Conservation (phyloP, 2,329 filamentous ascomycete species). For the Aspergillus novofumigatus region DNA sequence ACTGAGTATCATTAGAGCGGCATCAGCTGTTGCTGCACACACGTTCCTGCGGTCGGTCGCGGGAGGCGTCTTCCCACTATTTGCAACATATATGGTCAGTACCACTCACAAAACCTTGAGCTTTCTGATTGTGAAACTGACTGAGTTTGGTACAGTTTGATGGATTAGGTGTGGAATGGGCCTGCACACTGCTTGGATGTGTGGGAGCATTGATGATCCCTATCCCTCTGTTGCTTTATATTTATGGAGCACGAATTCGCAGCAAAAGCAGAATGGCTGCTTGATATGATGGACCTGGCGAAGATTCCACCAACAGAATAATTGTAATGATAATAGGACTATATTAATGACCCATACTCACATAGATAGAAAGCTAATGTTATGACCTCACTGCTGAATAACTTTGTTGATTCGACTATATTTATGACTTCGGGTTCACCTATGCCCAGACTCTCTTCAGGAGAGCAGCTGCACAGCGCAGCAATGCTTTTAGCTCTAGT, state of each 20-base stretch:
- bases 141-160: constrained; percentile 19
- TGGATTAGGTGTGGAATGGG: constrained; percentile 27
- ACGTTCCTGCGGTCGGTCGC: constrained; percentile 45
- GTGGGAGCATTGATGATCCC: constrained; percentile 24
- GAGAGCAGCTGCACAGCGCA: too few species aligned
- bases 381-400: background rate
- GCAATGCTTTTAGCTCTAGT: too few species aligned
- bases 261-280: constrained; percentile 2
- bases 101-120: background rate
- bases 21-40: constrained; percentile 48
- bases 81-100: constrained; percentile 15
- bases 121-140: background rate
- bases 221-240: constrained; percentile 21
- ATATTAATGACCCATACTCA: background rate
- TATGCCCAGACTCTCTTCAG: too few species aligned
- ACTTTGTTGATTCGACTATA: background rate
- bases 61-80: constrained; percentile 36
- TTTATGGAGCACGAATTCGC: constrained; percentile 10
- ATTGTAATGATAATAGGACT: background rate
- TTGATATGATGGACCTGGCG: background rate
- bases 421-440: too few species aligned
- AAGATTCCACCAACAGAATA: background rate
- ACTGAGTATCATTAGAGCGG: constrained; percentile 33
- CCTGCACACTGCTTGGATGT: constrained; percentile 28
- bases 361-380: background rate